Percentiles rank a stretch among this genome's conserved stretches.
These are phyloP conservation scores for Fraxinus albicans DNA, from an alignment of 305 asterid species.

Conservation along the genomic window DNA sequence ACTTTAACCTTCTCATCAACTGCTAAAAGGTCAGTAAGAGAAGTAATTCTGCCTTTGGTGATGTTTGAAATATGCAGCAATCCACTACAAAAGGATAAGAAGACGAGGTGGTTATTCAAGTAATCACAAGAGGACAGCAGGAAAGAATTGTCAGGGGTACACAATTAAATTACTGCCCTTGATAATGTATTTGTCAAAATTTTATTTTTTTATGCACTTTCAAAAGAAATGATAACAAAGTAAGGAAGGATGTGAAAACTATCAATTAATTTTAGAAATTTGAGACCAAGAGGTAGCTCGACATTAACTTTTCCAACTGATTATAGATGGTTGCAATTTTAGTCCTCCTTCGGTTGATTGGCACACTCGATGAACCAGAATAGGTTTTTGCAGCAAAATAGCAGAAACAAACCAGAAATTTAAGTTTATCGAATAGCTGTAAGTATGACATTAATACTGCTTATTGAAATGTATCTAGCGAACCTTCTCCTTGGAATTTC, in stretches of 20 bases:
- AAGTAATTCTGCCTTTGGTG: constrained; percentile 45
- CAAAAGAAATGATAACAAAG: not conserved
- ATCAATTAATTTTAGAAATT: not conserved
- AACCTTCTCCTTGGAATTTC: not conserved
- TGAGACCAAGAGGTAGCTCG: not conserved
- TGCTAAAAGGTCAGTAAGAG: constrained; percentile 66
- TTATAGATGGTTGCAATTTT: not conserved
- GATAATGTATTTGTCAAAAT: not conserved
- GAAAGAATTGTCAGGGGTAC: not conserved
- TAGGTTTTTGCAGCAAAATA: not conserved
- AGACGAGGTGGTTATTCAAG: not conserved
- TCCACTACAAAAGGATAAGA: constrained; percentile 54
- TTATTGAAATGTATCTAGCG: not conserved
- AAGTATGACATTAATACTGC: not conserved
- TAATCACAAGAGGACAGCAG: not conserved
- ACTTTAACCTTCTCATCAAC: constrained; percentile 81
- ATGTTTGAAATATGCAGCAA: constrained; percentile 85
- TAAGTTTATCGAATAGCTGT: not conserved
- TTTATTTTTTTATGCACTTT: not conserved
- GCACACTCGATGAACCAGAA: not conserved
- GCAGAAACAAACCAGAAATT: not conserved
- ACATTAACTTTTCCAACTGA: not conserved
- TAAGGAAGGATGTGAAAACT: not conserved
- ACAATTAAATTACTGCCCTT: not conserved
- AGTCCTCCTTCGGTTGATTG: not conserved